Conservation (phyloP, 306 rosid genomes). For the Acacia melanoxylon region DNA sequence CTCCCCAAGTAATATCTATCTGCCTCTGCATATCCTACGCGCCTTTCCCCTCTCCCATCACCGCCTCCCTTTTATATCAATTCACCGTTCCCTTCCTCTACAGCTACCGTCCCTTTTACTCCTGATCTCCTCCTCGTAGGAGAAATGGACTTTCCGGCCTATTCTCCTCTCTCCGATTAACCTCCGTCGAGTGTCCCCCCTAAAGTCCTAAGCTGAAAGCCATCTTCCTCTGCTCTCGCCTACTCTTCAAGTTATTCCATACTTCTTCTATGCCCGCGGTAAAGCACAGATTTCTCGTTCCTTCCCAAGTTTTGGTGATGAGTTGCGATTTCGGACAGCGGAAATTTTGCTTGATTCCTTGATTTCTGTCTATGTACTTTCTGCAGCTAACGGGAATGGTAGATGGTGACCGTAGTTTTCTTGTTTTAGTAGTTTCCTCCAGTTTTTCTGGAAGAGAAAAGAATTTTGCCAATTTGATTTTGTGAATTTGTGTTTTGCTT, state of each 20-base stretch:
- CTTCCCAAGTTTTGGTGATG: neutral
- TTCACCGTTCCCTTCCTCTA: neutral
- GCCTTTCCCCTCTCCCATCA: neutral
- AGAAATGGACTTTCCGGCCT: neutral
- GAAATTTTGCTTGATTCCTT: neutral
- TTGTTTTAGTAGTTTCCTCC: neutral
- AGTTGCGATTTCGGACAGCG: neutral
- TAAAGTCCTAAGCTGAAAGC: neutral
- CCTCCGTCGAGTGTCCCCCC: neutral
- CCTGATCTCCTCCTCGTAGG: neutral
- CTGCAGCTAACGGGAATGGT: neutral
- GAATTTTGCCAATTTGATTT: neutral
- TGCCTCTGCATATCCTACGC: neutral
- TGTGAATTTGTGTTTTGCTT: neutral
- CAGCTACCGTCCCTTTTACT: neutral
- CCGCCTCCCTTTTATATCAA: neutral
- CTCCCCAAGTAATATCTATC: neutral
- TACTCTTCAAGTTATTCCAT: neutral
- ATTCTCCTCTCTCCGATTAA: neutral
- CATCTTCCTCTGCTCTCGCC: neutral
- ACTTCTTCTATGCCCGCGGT: neutral
- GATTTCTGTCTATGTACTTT: neutral
- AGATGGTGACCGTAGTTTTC: neutral
- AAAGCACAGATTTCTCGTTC: neutral
- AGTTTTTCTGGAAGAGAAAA: neutral